Conservation (phyloP, 2,329 filamentous ascomycete genomes). For the Colletotrichum nymphaeae region DNA sequence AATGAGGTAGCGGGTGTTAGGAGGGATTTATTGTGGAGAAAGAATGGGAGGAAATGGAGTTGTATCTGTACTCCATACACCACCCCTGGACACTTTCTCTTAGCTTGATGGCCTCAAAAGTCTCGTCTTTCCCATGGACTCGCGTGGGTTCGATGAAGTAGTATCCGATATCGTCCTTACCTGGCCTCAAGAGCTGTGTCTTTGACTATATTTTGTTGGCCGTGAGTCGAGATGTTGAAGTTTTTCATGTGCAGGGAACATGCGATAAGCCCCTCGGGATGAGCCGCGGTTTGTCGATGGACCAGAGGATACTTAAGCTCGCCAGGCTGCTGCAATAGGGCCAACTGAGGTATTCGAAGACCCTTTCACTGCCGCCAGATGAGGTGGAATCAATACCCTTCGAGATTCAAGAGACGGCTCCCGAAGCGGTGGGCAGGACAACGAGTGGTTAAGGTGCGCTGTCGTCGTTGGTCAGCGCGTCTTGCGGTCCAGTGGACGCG, state of each 20-base stretch:
- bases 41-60: neutral
- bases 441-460: neutral
- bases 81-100: neutral
- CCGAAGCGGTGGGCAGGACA: neutral
- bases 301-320: neutral
- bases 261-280: constrained; percentile 7
- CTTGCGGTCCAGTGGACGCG: constrained; percentile 10
- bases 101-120: neutral
- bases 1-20: neutral
- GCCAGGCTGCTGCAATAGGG: neutral
- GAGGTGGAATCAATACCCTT: neutral
- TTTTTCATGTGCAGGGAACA: constrained; percentile 17
- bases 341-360: neutral
- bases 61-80: neutral
- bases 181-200: neutral
- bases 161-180: neutral
- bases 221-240: constrained; percentile 17
- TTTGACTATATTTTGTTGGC: neutral
- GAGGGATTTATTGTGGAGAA: constrained; percentile 5
- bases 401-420: neutral
- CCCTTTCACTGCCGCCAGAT: neutral
- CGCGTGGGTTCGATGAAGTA: neutral
- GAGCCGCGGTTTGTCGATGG: neutral
- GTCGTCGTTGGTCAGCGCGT: constrained; percentile 14
- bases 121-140: neutral